phyloP scores from a whole-genome alignment of 257 asterid genomes.

The Sherardia arvensis region DNA sequence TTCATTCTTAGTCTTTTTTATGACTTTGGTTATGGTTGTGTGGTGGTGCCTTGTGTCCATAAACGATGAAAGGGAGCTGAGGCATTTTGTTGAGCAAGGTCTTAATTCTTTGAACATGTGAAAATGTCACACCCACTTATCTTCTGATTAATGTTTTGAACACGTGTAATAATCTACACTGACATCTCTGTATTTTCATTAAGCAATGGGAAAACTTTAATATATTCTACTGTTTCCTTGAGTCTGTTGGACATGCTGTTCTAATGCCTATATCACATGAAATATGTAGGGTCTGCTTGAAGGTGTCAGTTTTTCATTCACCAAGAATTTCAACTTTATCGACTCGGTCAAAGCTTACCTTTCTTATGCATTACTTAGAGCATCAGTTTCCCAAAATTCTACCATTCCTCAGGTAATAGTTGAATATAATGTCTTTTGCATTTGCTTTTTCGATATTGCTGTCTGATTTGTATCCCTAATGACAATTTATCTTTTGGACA shows the following conservation, averaged over 20 bases:
- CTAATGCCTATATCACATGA: neutral
- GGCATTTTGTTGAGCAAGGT: neutral
- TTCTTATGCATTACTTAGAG: conserved; percentile 81
- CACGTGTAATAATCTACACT: neutral
- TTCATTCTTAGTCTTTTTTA: neutral
- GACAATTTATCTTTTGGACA: conserved; percentile 21
- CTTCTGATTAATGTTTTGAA: neutral
- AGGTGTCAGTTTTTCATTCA: conserved; percentile 67
- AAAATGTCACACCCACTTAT: neutral
- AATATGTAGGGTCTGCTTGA: conserved; percentile 76
- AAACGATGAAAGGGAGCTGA: no score
- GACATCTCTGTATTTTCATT: neutral
- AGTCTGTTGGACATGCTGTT: neutral
- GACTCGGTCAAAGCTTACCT: conserved; percentile 92
- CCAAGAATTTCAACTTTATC: conserved; percentile 69
- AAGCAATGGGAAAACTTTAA: neutral
- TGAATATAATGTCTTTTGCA: conserved; percentile 2
- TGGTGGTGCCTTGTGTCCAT: neutral
- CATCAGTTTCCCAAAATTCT: conserved; percentile 71
- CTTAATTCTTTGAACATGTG: neutral
- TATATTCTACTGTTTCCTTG: neutral
- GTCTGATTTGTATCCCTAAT: neutral
- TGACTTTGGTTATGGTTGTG: neutral
- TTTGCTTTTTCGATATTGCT: conserved; percentile 2
- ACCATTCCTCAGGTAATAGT: conserved; percentile 70